phyloP scores from a whole-genome alignment of 1,284 basidiomycete species.

The Somion occarium region DNA sequence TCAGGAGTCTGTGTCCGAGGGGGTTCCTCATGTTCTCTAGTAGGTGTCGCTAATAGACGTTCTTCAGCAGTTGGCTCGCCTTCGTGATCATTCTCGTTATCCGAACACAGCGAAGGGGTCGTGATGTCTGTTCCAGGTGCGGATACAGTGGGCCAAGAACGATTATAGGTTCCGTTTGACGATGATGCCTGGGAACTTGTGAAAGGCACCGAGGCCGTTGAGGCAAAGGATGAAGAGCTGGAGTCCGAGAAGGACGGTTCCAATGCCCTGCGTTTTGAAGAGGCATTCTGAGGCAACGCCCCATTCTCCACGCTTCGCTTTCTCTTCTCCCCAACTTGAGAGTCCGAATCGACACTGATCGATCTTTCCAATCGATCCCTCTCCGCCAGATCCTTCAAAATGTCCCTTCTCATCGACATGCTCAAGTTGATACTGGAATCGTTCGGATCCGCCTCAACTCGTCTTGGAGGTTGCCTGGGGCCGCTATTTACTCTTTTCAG shows the following conservation, averaged over 20 bases:
- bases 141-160: slow-evolving; percentile 23
- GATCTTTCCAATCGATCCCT: neutral
- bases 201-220: slow-evolving; percentile 6
- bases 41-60: slow-evolving; percentile 34
- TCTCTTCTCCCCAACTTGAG: slow-evolving; percentile 4
- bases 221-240: slow-evolving; percentile 8
- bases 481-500: slow-evolving; percentile 36
- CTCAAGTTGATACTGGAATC: neutral
- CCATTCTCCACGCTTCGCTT: slow-evolving; percentile 2
- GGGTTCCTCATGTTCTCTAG: neutral
- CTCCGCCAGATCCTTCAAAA: slow-evolving; percentile 2
- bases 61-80: slow-evolving; percentile 43
- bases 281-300: neutral
- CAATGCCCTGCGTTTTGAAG: neutral
- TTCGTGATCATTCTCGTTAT: slow-evolving; percentile 39
- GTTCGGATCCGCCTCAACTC: neutral
- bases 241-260: slow-evolving; percentile 4
- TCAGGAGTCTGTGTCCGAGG: neutral
- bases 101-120: slow-evolving; percentile 68
- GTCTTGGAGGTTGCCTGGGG: neutral
- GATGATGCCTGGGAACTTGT: neutral
- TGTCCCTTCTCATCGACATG: neutral
- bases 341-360: neutral
- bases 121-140: slow-evolving; percentile 25
- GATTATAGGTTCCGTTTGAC: slow-evolving; percentile 1